Base-by-base conservation (phyloP, 352 stramenopile species). In the Globisporangium heterothallicum region DNA sequence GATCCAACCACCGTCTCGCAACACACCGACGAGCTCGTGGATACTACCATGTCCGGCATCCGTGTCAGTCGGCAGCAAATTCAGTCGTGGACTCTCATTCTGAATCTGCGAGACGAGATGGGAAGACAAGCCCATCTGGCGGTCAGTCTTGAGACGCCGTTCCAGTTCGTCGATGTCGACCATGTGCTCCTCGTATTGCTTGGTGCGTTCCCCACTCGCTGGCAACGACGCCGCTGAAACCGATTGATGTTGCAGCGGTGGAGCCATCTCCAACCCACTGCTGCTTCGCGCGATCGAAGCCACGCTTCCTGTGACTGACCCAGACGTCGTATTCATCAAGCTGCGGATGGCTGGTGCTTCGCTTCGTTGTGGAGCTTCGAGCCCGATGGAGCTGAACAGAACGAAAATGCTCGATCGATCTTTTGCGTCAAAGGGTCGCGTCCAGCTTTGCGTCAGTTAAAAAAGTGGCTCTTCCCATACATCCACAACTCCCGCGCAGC, bases 11-110 rank as follows among this genome's bases (percentile, higher is more conserved):
- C 69, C 67, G 42, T 83, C 72, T 0, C 72, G 66, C 26, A 83
- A 57, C 49, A 83, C 72, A 12, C 58, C 72, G 2, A 83, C 72
- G 21, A 83, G 69, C 55, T 83, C 72, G 53, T 83, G 72, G 51
- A 83, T 78, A 8, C 51, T 57, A 6, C 72, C 72, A 29, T 83
- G 72, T 36, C 72, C 72, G 0, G 71, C 56, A 7, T 74, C 69
- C 0, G 56, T 53, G 43, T 83, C 72, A 5, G 68, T 75, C 12
- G 72, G 72, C 32, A 83, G 67, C 18, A 80, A 24, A 42, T 83
- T 83, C 21, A 77, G 43, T 10, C 49, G 48, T 22, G 58, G 55
- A 19, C 44, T 58, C 49, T 69, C 64, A 32, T 35, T 63, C 42
- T 73, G 67, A 14, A 58, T 35, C 42, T 62, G 58, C 26, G 65